Evolutionary conservation across 345 rosid species (phyloP).

Genomic region (Gossypium turneri): DNA sequence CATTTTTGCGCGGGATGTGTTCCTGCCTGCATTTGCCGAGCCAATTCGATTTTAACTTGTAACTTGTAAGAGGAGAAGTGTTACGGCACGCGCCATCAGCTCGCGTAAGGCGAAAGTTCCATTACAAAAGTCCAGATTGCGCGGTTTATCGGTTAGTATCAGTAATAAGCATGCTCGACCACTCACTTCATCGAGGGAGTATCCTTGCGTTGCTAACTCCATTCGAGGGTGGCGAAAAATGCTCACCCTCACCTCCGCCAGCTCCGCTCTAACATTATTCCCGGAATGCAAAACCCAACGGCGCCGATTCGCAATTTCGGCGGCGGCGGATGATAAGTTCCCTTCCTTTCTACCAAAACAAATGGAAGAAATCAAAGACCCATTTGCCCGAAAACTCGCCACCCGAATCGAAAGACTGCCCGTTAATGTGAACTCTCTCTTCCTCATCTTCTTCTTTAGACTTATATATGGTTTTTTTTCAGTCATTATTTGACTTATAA

Average conservation of each 20-base stretch:
- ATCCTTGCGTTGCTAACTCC: neutral
- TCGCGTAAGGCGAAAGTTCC: neutral
- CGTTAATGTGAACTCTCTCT: slow-evolving; percentile 24
- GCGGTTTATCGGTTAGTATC: neutral
- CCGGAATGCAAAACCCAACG: neutral
- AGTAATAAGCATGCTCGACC: neutral
- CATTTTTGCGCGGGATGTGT: slow-evolving; percentile 2
- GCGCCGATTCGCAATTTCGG: slow-evolving; percentile 19
- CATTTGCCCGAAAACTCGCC: slow-evolving; percentile 56
- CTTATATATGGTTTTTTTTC: neutral
- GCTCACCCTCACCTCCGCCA: slow-evolving; percentile 25
- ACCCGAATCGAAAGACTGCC: slow-evolving; percentile 56
- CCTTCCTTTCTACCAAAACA: slow-evolving; percentile 63
- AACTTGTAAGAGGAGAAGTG: neutral
- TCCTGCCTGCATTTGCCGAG: neutral
- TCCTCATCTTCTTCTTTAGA: neutral
- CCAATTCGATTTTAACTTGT: too few species aligned
- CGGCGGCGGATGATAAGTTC: slow-evolving; percentile 24
- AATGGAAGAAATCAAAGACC: slow-evolving; percentile 48
- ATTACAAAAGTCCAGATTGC: neutral
- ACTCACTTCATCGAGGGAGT: neutral
- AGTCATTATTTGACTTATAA: neutral
- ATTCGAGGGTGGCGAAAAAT: slow-evolving; percentile 18
- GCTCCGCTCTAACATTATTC: slow-evolving; percentile 3
- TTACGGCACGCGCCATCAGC: neutral